These are phyloP conservation scores for Paracoccidioides brasiliensis DNA, from an alignment of 2,329 filamentous ascomycete genomes.

Conservation along the genomic window DNA sequence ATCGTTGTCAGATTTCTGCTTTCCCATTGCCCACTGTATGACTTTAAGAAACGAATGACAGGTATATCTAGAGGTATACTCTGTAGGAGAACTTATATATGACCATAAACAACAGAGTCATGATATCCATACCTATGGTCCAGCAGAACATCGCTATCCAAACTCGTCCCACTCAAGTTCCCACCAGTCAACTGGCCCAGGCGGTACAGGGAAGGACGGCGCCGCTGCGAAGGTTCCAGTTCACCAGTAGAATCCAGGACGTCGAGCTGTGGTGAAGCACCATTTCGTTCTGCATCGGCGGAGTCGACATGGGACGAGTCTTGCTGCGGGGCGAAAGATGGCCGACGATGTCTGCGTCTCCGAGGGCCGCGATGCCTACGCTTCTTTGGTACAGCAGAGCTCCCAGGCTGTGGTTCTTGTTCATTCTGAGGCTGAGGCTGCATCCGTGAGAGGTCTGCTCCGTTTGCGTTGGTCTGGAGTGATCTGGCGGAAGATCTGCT, in stretches of 20 bases:
- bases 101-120: not conserved
- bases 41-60: not conserved
- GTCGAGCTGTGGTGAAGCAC: slow-evolving; percentile 35
- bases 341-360: slow-evolving; percentile 62
- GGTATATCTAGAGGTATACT: not conserved
- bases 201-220: slow-evolving; percentile 41
- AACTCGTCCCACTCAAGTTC: slow-evolving; percentile 67
- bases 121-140: slow-evolving; percentile 56
- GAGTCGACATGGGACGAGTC: slow-evolving; percentile 34
- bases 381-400: slow-evolving; percentile 38
- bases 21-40: not conserved
- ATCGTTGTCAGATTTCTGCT: not conserved
- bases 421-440: not conserved
- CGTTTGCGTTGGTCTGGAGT: not conserved
- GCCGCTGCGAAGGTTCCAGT: slow-evolving; percentile 17
- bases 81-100: not conserved
- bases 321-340: slow-evolving; percentile 62
- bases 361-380: slow-evolving; percentile 65
- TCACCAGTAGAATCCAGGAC: slow-evolving; percentile 27
- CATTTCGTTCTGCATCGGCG: slow-evolving; percentile 16
- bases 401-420: slow-evolving; percentile 4
- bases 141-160: slow-evolving; percentile 77
- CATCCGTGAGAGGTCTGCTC: not conserved
- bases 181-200: slow-evolving; percentile 31
- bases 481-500: not conserved